Conservation (phyloP, 495 filamentous ascomycete genomes). For the Lepidopterella palustris region DNA sequence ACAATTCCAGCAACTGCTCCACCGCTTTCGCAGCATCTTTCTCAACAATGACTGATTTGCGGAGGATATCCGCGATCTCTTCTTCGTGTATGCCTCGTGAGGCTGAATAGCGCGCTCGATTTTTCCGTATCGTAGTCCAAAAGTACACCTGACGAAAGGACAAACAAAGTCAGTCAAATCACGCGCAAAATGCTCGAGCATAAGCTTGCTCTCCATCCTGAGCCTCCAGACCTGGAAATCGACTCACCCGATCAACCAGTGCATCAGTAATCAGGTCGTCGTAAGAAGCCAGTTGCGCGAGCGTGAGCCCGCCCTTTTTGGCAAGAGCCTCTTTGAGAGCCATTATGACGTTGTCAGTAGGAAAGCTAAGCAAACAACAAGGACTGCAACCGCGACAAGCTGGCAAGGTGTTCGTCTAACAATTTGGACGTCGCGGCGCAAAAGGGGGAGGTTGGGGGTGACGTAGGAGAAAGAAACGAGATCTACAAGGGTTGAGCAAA, state of each 20-base stretch:
- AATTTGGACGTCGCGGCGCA: neutral
- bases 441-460: conserved; percentile 30
- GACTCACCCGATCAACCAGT: conserved; percentile 82
- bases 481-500: neutral
- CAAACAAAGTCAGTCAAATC: conserved; percentile 16
- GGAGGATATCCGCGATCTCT: conserved; percentile 70
- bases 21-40: conserved; percentile 60
- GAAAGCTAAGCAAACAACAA: neutral
- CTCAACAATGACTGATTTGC: conserved; percentile 64
- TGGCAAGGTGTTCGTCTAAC: neutral
- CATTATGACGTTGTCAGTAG: conserved; percentile 7
- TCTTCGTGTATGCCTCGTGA: conserved; percentile 76
- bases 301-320: conserved; percentile 66
- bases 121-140: conserved; percentile 95
- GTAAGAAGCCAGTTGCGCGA: conserved; percentile 82
- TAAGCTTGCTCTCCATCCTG: conserved; percentile 10
- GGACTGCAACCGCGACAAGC: neutral
- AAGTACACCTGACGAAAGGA: conserved; percentile 65
- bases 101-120: conserved; percentile 74
- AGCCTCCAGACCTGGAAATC: conserved; percentile 18
- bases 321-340: conserved; percentile 26
- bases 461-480: conserved; percentile 17
- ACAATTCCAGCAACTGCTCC: conserved; percentile 63
- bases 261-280: conserved; percentile 96
- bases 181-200: conserved; percentile 20